Evolutionary conservation across 2,329 filamentous ascomycete genomes (phyloP), one percentile per base, ranked within the genome.

Genomic region (Microsporum canis): DNA sequence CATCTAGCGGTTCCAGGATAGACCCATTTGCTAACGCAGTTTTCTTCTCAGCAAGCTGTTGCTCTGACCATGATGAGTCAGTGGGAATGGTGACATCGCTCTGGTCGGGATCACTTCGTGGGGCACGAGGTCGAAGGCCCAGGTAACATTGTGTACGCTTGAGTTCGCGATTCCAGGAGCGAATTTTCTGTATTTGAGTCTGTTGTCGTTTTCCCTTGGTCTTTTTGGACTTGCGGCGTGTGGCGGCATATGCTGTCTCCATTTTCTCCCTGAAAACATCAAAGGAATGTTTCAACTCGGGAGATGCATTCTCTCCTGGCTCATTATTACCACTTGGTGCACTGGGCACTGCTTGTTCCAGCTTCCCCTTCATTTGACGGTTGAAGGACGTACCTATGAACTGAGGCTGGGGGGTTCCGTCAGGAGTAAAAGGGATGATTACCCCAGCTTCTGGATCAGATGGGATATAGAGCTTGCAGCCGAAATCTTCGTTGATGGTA

Each of bases 81-180:
- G 17, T 57, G 41, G 57, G 56, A 14, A 14, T 14, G 31, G 27
- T 23, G 31, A n/a, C 27, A 23, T 59, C 61, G 3, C 31, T 55
- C 59, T 17, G 7, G 61, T 60, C 14, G 27, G 23, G 12, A 36
- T 43, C 31, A 64, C 63, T 57, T 29, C 62, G 62, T 34, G 67
- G 43, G n/a, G 67, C 64, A 49, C 68, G 65, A 3, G 78, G 72
- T n/a, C 82, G 80, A 31, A 95, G 75, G 3, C 88, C 89, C 1
- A 95, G 79, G 67, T 88, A 89, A 58, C 82, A 77, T 69, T 91
- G 87, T 5, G 82, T 77, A 53, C 86, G 80, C 65, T 84, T 83
- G 64, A 88, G 76, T 67, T 83, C 79, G 39, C 78, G 75, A 1
- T 77, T 77, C 75, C 81, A 82, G 2, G 74, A 69, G 64, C 80